phyloP scores from a whole-genome alignment of 495 filamentous ascomycete species.

The Podospora bellae-mahoneyi region DNA sequence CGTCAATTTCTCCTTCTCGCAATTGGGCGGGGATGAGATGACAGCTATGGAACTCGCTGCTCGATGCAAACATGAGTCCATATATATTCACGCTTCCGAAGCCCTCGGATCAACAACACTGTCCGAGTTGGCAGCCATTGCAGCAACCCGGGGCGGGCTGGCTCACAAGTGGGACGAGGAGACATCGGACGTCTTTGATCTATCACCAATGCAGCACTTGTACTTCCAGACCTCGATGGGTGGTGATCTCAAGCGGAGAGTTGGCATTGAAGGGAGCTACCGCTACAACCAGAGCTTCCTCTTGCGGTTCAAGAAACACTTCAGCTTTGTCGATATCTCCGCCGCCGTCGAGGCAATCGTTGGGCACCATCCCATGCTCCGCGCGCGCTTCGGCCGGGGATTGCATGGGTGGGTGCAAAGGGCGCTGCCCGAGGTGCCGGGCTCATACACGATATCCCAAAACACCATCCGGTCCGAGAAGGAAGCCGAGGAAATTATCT shows the following conservation, averaged over 20 bases:
- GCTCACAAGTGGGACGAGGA: slow-evolving; percentile 37
- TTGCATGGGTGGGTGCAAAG: slow-evolving; percentile 43
- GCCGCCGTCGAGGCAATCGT: slow-evolving; percentile 58
- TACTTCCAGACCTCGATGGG: slow-evolving; percentile 58
- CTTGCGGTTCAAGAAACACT: slow-evolving; percentile 51
- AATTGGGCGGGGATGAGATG: slow-evolving; percentile 46
- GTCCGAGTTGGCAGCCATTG: slow-evolving; percentile 37
- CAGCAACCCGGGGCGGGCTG: slow-evolving; percentile 31
- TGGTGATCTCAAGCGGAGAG: slow-evolving; percentile 31
- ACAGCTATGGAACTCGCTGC: slow-evolving; percentile 39
- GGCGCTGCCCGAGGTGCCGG: slow-evolving; percentile 36
- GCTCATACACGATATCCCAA: slow-evolving; percentile 40
- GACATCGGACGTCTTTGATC: slow-evolving; percentile 52
- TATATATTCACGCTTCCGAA: slow-evolving; percentile 34
- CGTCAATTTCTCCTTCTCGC: slow-evolving; percentile 42
- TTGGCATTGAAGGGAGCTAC: slow-evolving; percentile 52
- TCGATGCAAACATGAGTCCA: slow-evolving; percentile 39
- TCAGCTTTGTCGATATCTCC: slow-evolving; percentile 47
- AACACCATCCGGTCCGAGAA: slow-evolving; percentile 35
- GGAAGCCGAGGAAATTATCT: slow-evolving; percentile 41
- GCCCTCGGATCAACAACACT: slow-evolving; percentile 31
- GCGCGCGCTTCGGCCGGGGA: slow-evolving; percentile 55
- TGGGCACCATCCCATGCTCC: slow-evolving; percentile 68
- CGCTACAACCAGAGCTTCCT: slow-evolving; percentile 73
- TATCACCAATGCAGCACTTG: slow-evolving; percentile 69